Base-by-base conservation (phyloP, 441 rosid genomes). In the Pelargonium myrrhifolium region DNA sequence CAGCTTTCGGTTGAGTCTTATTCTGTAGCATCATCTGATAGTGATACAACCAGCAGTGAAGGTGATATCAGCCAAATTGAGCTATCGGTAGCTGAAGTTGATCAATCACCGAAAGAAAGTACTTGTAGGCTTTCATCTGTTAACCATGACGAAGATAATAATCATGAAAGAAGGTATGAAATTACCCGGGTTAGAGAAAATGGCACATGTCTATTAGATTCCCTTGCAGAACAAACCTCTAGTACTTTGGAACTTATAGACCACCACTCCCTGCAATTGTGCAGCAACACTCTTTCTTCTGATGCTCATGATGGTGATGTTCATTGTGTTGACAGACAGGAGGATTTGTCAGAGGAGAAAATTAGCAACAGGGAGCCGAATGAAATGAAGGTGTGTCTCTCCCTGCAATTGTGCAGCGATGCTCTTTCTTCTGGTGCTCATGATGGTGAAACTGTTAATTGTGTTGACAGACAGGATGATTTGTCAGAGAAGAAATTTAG, bases 1-100 rank as follows among this genome's bases (percentile, higher is more conserved):
- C 99, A 88, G 84, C 84, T 89, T 28, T 85, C 99, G 76, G 97
- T 89, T 6, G 93, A 86, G 59, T 88, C 99, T 71, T 88, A 66
- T 79, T 89, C 96, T 8, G 76, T 84, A 68, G 88, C 80, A 71
- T 87, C 97, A 68, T 85, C 93, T 72, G 90, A 93, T 73, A 88
- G 90, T 73, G 68, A 86, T 75, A 87, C 90, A 62, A 93, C 93
- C 78, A 75, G 87, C 68, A 85, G 93, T 76, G 97, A 86, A 68
- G 93, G 86, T 78, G 84, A 82, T 65, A 58, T 75, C 67, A 40
- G 67, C 72, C 80, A 84, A 24, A 70, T 65, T 76, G 87, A 78
- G 68, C 72, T 71, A 59, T 76, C 79, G 4, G 64, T 73, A 49
- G 72, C 69, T 69, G 82, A 72, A 74, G 75, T 61, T 66, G 76